phyloP scores from a whole-genome alignment of 768 basidiomycete genomes.

The Mycena rebaudengoi region DNA sequence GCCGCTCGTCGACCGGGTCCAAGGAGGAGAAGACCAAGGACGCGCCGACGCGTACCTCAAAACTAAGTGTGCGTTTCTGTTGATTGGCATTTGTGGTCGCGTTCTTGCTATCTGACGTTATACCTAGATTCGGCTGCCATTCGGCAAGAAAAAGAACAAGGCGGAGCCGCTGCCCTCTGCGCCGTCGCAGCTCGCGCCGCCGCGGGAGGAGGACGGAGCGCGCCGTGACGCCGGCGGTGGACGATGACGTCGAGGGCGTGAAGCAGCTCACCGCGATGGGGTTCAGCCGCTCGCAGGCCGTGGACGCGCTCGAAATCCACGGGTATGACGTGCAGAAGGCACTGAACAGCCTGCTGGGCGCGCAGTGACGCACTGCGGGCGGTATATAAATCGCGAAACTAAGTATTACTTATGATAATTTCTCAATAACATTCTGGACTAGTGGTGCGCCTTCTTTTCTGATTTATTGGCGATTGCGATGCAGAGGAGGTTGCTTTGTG shows the following conservation, averaged over 20 bases:
- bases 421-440: constrained; percentile 19
- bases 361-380: constrained; percentile 19
- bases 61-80: constrained; percentile 71
- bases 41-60: constrained; percentile 64
- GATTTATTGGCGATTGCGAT: no score
- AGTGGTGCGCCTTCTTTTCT: not conserved
- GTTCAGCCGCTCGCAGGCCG: constrained; percentile 83
- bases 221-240: constrained; percentile 59
- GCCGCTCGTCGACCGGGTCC: constrained; percentile 66
- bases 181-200: constrained; percentile 48
- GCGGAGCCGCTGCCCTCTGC: constrained; percentile 53
- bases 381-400: not conserved
- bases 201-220: constrained; percentile 55
- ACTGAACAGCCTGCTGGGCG: constrained; percentile 30
- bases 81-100: not conserved
- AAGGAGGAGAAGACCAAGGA: constrained; percentile 68
- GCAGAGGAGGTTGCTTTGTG: no score
- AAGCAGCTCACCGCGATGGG: constrained; percentile 90
- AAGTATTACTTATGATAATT: constrained; percentile 26
- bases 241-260: constrained; percentile 80
- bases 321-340: constrained; percentile 78
- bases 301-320: constrained; percentile 84
- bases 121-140: constrained; percentile 85
- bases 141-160: constrained; percentile 78
- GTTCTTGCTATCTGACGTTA: no score